Evolutionary conservation across 495 filamentous ascomycete genomes (phyloP), one percentile per base, ranked within the genome.

Genomic region (Aspergillus cavernicola): DNA sequence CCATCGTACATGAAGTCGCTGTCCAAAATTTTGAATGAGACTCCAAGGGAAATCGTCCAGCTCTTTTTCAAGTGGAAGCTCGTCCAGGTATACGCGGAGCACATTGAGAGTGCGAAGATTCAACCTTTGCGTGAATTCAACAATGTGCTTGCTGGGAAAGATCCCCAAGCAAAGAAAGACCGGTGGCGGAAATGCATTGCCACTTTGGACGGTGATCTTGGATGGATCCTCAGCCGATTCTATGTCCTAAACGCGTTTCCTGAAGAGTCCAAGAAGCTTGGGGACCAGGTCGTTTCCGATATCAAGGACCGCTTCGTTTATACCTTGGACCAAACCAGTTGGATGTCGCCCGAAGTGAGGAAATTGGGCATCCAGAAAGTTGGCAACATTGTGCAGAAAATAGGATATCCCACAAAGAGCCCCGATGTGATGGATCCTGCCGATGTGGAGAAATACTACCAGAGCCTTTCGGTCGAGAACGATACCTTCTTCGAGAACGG

Each of bases 361-460:
- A 71, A 81, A 50, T 63, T 82, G 19, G 85, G 83, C 26, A 80
- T 80, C 37, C 65, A 85, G 53, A 90, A 90, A 63, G 82, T 88
- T 15, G 75, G 81, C 52, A 85, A 86, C 43, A 88, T 89, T 55
- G 69, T 81, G 26, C 84, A 88, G 64, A 87, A 89, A 60, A 88
- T 90, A 36, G 87, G 85, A 4, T 90, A 83, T 63, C 85, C 84
- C 9, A 85, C 82, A 19, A 79, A 80, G 42, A 83, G 77, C 48
- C 84, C 85, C 2, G 75, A 87, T 59, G 76, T 88, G 47, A 71
- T 78, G 56, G 75, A 87, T 48, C 76, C 82, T 10, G 66, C 73
- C 1, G 76, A 76, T 31, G 68, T 88, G 7, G 70, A 78, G 33
- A 62, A 77, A 6, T 87, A 82, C 60, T 90, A 90, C 63, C 60